Evolutionary conservation across 1,139 yeast species (phyloP).

Genomic region (Saccharomycopsis hybrid): DNA sequence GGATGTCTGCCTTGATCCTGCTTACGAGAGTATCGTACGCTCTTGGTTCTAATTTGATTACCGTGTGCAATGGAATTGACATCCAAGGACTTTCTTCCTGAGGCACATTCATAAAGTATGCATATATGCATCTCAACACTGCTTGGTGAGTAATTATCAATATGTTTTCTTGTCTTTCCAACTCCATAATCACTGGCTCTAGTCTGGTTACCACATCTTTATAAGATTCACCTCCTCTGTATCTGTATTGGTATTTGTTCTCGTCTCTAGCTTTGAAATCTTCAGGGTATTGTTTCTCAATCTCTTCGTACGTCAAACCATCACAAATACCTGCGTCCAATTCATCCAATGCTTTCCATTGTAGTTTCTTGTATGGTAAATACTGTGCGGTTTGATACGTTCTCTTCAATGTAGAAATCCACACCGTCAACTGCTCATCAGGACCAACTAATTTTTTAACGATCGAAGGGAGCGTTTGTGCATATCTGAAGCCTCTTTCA

Average conservation of each 20-base stretch:
- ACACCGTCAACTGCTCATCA: constrained; percentile 69
- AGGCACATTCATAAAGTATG: constrained; percentile 97
- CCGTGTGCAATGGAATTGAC: constrained; percentile 94
- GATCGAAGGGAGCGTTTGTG: constrained; percentile 72
- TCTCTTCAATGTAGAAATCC: constrained; percentile 84
- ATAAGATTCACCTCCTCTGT: constrained; percentile 95
- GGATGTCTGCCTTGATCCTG: constrained; percentile 88
- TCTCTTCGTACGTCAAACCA: constrained; percentile 23
- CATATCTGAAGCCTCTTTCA: constrained; percentile 81
- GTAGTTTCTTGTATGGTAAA: constrained; percentile 34
- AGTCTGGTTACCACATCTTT: constrained; percentile 90
- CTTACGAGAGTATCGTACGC: constrained; percentile 88
- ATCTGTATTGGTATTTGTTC: constrained; percentile 90
- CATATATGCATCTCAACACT: constrained; percentile 90
- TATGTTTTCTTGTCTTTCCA: constrained; percentile 94
- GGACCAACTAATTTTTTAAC: constrained; percentile 74
- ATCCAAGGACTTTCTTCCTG: constrained; percentile 98
- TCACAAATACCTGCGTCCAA: constrained; percentile 91
- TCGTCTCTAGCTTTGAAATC: constrained; percentile 95
- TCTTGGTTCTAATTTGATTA: constrained; percentile 87
- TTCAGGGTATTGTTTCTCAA: constrained; percentile 73
- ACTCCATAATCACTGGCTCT: constrained; percentile 96
- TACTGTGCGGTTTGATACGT: constrained; percentile 33
- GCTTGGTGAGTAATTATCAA: constrained; percentile 97
- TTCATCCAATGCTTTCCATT: constrained; percentile 97